Conservation (phyloP, 768 basidiomycete species). For the Suillus placidus region DNA sequence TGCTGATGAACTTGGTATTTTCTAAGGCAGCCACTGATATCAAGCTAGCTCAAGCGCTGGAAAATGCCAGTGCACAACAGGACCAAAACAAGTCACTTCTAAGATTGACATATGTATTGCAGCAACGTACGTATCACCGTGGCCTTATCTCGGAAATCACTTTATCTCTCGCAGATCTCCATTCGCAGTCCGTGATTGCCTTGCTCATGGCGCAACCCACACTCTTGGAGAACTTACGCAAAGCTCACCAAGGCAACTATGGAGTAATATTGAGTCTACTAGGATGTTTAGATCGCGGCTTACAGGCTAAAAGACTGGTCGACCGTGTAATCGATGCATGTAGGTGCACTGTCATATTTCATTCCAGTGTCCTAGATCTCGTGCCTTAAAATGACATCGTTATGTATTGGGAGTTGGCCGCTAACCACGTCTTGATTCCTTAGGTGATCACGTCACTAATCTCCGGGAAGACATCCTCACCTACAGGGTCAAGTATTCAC, state of each 20-base stretch:
- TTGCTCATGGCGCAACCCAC: slow-evolving; percentile 79
- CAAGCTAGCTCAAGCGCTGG: slow-evolving; percentile 63
- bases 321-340: slow-evolving; percentile 86
- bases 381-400: not conserved
- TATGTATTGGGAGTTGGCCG: not conserved
- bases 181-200: slow-evolving; percentile 80
- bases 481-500: slow-evolving; percentile 83
- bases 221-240: slow-evolving; percentile 83
- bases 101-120: slow-evolving; percentile 79
- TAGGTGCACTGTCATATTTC: slow-evolving; percentile 29
- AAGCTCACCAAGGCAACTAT: slow-evolving; percentile 91
- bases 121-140: slow-evolving; percentile 56
- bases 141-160: not conserved
- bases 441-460: slow-evolving; percentile 92
- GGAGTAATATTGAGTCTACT: slow-evolving; percentile 88
- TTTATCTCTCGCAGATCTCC: slow-evolving; percentile 52
- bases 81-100: slow-evolving; percentile 76
- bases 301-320: slow-evolving; percentile 84
- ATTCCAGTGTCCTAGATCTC: not conserved
- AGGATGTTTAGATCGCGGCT: slow-evolving; percentile 89
- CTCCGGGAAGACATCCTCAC: slow-evolving; percentile 87
- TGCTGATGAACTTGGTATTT: slow-evolving; percentile 25
- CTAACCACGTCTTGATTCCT: slow-evolving; percentile 15
- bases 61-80: slow-evolving; percentile 79
- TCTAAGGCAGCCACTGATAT: slow-evolving; percentile 50